Evolutionary conservation across 768 basidiomycete species (phyloP).

Genomic region (Nidularia pulvinata): DNA sequence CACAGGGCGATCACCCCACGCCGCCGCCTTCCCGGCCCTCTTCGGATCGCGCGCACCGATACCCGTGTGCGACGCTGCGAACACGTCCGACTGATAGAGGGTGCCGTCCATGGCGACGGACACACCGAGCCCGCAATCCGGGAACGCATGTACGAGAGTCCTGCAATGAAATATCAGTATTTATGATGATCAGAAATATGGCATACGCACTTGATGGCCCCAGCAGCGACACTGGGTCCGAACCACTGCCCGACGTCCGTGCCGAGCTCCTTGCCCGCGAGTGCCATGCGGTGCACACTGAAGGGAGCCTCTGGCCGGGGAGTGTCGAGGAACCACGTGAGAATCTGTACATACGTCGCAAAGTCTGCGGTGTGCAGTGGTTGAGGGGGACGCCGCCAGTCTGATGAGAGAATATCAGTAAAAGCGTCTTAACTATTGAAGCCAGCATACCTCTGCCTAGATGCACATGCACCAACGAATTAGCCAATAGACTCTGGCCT

Average conservation of each 20-base stretch:
- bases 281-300: conserved; percentile 94
- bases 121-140: conserved; percentile 80
- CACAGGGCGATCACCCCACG: conserved; percentile 86
- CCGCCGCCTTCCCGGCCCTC: conserved; percentile 13
- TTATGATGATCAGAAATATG: neutral
- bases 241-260: conserved; percentile 99
- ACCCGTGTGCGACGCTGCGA: conserved; percentile 62
- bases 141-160: conserved; percentile 75
- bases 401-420: neutral
- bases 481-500: conserved; percentile 32
- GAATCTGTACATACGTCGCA: conserved; percentile 86
- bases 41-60: conserved; percentile 22
- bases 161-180: conserved; percentile 28
- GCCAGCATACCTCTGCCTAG: conserved; percentile 47
- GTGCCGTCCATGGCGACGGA: conserved; percentile 82
- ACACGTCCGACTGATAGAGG: conserved; percentile 86
- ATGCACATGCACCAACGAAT: conserved; percentile 52
- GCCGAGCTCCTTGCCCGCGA: conserved; percentile 92
- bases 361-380: conserved; percentile 62
- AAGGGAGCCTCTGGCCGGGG: conserved; percentile 87
- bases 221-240: conserved; percentile 96
- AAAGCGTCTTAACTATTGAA: neutral
- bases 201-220: conserved; percentile 81
- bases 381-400: conserved; percentile 46
- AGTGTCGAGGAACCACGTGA: conserved; percentile 96